Evolutionary conservation across 2,329 filamentous ascomycete genomes (phyloP).

Genomic region (Penicillium sp.): DNA sequence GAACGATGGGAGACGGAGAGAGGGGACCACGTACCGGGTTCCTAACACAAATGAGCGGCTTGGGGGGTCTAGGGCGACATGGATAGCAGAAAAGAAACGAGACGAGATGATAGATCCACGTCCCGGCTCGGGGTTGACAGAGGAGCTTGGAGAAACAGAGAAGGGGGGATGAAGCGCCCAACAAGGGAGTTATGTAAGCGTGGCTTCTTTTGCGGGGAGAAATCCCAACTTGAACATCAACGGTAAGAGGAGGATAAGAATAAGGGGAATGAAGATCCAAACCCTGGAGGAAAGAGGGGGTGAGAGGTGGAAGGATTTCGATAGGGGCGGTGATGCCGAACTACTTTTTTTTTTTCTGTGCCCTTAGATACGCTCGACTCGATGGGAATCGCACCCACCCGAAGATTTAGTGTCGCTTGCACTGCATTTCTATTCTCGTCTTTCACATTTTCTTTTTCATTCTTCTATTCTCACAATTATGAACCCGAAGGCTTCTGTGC

Average conservation of each 20-base stretch:
- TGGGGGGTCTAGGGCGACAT: slow-evolving; percentile 32
- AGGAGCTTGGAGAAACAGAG: slow-evolving; percentile 8
- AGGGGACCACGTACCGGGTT: slow-evolving; percentile 15
- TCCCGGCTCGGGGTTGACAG: slow-evolving; percentile 16
- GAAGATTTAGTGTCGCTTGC: neutral
- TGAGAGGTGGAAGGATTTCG: slow-evolving; percentile 6
- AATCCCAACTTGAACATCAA: neutral
- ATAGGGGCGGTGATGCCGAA: slow-evolving; percentile 21
- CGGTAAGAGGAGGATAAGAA: neutral
- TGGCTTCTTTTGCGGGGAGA: slow-evolving; percentile 15
- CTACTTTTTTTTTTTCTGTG: slow-evolving; percentile 1
- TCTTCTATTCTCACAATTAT: too few species aligned
- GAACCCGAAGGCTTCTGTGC: neutral
- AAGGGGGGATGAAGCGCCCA: slow-evolving; percentile 12
- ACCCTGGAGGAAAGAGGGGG: neutral
- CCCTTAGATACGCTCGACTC: neutral
- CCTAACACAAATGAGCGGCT: slow-evolving; percentile 27
- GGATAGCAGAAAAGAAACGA: slow-evolving; percentile 6
- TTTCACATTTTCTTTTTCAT: neutral
- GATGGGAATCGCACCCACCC: neutral
- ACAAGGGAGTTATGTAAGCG: slow-evolving; percentile 19
- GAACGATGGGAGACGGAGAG: slow-evolving; percentile 7
- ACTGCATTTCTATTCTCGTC: neutral
- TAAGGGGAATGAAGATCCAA: neutral
- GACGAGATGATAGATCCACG: slow-evolving; percentile 2